Conservation (phyloP, 2,329 filamentous ascomycete species). For the Falciphora oryzae region DNA sequence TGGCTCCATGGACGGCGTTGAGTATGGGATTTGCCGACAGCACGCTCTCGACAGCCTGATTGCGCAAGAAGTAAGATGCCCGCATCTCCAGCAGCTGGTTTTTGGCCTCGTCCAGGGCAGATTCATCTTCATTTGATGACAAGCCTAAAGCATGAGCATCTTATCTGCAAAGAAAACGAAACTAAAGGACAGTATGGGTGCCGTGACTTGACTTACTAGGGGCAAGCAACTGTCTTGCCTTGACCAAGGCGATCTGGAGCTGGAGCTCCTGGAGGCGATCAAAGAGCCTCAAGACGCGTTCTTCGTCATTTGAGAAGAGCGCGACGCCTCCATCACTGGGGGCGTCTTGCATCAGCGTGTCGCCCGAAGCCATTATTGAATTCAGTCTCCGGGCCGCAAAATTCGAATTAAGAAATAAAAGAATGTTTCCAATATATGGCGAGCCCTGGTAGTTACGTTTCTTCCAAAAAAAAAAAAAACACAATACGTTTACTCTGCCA, state of each 20-base stretch:
- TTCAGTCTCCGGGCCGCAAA: not conserved
- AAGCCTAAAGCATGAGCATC: not conserved
- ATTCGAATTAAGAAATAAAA: not conserved
- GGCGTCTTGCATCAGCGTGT: constrained; percentile 2
- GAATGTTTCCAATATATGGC: not conserved
- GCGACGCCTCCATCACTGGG: constrained; percentile 7
- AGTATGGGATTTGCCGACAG: constrained; percentile 69
- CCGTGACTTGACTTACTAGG: constrained; percentile 24
- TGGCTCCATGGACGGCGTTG: constrained; percentile 67
- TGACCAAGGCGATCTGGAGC: constrained; percentile 64
- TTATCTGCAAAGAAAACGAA: not conserved
- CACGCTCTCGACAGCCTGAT: constrained; percentile 62
- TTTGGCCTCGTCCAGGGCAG: constrained; percentile 53
- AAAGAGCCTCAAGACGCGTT: constrained; percentile 61
- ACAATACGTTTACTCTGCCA: not conserved
- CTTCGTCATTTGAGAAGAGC: constrained; percentile 59
- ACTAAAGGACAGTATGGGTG: not conserved
- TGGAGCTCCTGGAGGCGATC: constrained; percentile 66
- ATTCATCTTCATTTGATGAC: constrained; percentile 14
- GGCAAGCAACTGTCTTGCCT: constrained; percentile 36
- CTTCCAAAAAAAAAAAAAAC: not conserved
- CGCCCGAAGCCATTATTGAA: constrained; percentile 1
- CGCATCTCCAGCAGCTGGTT: constrained; percentile 63
- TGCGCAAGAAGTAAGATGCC: constrained; percentile 63
- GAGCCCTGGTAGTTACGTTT: not conserved